Evolutionary conservation across 306 rosid species (phyloP).

Genomic region (Cucurbita argyrosperma): DNA sequence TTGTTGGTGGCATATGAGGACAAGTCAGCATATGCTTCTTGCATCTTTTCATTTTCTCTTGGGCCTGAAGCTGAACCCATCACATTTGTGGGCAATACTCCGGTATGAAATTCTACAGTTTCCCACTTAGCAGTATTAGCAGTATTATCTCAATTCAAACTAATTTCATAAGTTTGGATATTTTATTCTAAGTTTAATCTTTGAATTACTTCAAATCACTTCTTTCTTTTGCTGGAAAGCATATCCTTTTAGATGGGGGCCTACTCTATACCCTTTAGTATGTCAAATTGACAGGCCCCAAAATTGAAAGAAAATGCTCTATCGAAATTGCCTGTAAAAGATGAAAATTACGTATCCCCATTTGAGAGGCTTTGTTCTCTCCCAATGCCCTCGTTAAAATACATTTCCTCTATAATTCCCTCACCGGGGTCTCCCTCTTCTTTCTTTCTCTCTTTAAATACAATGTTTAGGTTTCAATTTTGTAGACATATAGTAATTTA

Average conservation of each 20-base stretch:
- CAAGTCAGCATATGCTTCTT: constrained; percentile 83
- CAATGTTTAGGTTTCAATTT: background rate
- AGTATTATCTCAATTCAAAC: background rate
- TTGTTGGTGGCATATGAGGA: constrained; percentile 83
- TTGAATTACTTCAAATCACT: too few relatives aligned
- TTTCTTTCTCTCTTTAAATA: background rate
- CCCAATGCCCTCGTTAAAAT: too few relatives aligned
- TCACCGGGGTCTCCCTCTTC: too few relatives aligned
- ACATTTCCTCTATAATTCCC: too few relatives aligned
- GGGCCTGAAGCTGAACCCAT: constrained; percentile 63
- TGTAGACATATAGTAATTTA: background rate
- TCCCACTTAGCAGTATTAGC: background rate
- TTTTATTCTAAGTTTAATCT: background rate
- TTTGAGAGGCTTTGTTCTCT: too few relatives aligned
- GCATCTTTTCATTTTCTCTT: constrained; percentile 58
- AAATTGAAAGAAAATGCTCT: too few relatives aligned
- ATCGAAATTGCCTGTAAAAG: too few relatives aligned
- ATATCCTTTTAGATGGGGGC: too few relatives aligned
- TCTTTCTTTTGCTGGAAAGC: too few relatives aligned
- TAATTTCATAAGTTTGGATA: background rate
- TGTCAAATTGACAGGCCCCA: too few relatives aligned
- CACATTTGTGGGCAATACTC: constrained; percentile 74
- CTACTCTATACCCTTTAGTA: too few relatives aligned
- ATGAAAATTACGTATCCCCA: too few relatives aligned
- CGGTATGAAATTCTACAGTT: constrained; percentile 25